Evolutionary conservation across 2,329 filamentous ascomycete genomes (phyloP), one percentile per base, ranked within the genome.

Genomic region (Dissoconium aciculare): DNA sequence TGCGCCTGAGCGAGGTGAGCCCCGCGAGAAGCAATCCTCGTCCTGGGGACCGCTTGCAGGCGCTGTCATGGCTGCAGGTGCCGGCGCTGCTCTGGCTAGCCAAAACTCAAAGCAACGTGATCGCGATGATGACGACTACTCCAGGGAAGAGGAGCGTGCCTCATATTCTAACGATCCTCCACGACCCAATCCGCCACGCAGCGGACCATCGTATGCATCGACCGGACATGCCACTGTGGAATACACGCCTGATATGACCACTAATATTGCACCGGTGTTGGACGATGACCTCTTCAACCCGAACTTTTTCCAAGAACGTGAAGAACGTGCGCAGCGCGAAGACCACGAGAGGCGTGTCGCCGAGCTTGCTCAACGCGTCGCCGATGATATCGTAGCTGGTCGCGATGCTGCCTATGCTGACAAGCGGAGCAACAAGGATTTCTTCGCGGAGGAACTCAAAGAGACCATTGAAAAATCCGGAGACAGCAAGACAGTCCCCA

Each of bases 241-340:
- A 25, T 12, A 27, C 11, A 10, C 13, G 10, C 14, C 11, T 4
- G 11, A 11, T 10, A 11, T 11, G 15, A 15, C 5, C 11, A 49
- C 53, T 13, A 47, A 46, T 16, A 53, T 58, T 12, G 48, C 52
- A 16, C 50, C 51, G 4, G 44, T 58, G 15, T 54, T 53, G 32
- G 59, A 63, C 27, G 61, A 64, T 10, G 59, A 62, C 11, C 53
- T 64, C 19, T 60, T 57, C 40, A 54, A 64, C 26, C 59, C 55
- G 0, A 49, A 61, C 21, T 56, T 60, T 23, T 64, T 64, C 48
- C 44, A 51, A 13, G 44, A 36, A 12, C 32, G 38, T 5, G 40
- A 40, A 9, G 41, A 49, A 16, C 28, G 43, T 6, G 39, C 37
- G 4, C 40, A 46, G 3, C 39, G 42, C 15, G n/a, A n/a, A n/a